Percentiles rank a stretch among this genome's conserved stretches.
Conservation (phyloP, 208 protist genomes). For the Trypanosoma congolense region DNA sequence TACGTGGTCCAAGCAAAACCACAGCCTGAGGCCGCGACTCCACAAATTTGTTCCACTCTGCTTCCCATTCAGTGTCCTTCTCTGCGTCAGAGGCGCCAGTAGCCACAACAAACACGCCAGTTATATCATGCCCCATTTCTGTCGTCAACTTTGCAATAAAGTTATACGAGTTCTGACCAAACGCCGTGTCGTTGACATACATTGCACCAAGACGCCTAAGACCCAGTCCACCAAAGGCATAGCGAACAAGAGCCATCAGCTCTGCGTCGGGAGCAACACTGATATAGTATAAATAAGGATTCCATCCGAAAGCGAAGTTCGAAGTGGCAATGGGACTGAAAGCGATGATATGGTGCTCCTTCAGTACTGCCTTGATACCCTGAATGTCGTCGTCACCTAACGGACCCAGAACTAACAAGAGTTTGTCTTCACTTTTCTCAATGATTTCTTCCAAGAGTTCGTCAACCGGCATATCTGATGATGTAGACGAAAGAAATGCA, state of each 20-base stretch:
- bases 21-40: conserved; percentile 17
- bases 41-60: conserved; percentile 11
- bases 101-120: conserved; percentile 19
- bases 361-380: background rate
- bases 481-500: background rate
- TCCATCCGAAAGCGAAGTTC: conserved; percentile 27
- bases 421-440: conserved; percentile 6
- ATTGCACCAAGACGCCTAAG: conserved; percentile 26
- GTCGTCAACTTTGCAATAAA: conserved; percentile 7
- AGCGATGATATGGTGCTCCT: background rate
- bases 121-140: conserved; percentile 16
- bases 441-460: background rate
- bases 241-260: conserved; percentile 30
- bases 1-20: conserved; percentile 12
- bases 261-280: conserved; percentile 28
- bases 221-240: conserved; percentile 22
- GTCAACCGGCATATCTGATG: background rate
- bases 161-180: conserved; percentile 2
- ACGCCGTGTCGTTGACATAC: conserved; percentile 9
- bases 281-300: conserved; percentile 34
- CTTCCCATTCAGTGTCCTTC: conserved; percentile 4
- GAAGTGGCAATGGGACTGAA: conserved; percentile 36
- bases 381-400: conserved; percentile 7
- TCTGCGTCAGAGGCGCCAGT: background rate
- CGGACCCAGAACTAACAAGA: conserved; percentile 28